Evolutionary conservation across 75 land plant genomes (phyloP).

Genomic region (Larix kaempferi): DNA sequence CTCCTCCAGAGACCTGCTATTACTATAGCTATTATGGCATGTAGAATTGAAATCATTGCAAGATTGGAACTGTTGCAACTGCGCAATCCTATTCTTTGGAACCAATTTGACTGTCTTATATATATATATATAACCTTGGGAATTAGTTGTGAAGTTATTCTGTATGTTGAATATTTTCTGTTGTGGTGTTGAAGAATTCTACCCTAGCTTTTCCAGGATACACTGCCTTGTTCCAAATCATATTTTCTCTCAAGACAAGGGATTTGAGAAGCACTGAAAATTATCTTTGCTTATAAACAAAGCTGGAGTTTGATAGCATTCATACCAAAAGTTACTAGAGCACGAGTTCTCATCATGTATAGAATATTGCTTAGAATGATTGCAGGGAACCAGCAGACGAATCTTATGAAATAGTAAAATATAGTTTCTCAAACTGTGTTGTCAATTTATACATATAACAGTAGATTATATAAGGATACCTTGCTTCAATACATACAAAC

Average conservation of each 20-base stretch:
- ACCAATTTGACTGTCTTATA: not conserved
- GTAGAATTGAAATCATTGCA: not conserved
- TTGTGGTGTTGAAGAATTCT: not conserved
- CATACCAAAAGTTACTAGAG: no score
- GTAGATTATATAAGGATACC: not conserved
- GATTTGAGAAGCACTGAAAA: not conserved
- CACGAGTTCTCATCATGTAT: not conserved
- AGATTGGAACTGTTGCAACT: not conserved
- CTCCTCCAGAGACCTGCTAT: not conserved
- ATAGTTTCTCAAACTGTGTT: not conserved
- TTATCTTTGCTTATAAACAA: not conserved
- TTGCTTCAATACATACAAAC: not conserved
- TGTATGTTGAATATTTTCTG: constrained; percentile 1
- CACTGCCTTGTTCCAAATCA: not conserved
- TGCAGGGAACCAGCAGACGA: no score
- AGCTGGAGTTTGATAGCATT: not conserved
- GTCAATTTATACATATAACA: not conserved
- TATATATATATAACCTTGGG: not conserved
- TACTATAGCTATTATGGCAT: not conserved
- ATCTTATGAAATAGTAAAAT: not conserved
- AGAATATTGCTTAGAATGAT: not conserved
- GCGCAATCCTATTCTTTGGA: not conserved
- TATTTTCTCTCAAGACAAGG: not conserved
- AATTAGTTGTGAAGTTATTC: not conserved
- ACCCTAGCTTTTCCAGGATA: not conserved